Conservation (phyloP, 2,329 filamentous ascomycete species). For the Capronia epimyces region DNA sequence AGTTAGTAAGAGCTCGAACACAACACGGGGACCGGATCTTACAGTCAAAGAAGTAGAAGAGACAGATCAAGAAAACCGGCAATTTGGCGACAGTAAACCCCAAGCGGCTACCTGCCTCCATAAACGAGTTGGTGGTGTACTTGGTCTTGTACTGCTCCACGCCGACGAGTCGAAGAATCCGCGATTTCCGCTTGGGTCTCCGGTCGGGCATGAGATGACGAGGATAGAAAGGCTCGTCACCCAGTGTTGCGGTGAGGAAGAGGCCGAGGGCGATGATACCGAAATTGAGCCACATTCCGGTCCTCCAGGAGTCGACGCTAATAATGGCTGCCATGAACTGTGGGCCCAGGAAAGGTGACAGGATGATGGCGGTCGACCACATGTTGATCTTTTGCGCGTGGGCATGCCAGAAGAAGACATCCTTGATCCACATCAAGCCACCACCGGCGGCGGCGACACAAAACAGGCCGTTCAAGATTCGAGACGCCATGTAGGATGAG, state of each 20-base stretch:
- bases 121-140: constrained; percentile 38
- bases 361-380: constrained; percentile 37
- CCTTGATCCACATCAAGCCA: constrained; percentile 51
- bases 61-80: constrained; percentile 30
- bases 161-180: constrained; percentile 30
- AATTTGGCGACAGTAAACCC: constrained; percentile 36
- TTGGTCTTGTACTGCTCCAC: constrained; percentile 30
- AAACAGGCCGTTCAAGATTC: constrained; percentile 47
- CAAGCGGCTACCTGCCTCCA: constrained; percentile 39
- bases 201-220: constrained; percentile 26
- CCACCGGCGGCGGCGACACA: constrained; percentile 37
- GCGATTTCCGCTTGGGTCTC: constrained; percentile 24
- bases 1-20: constrained; percentile 31
- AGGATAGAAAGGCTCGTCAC: constrained; percentile 33
- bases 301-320: constrained; percentile 35
- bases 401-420: constrained; percentile 58
- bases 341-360: constrained; percentile 39
- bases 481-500: constrained; percentile 46
- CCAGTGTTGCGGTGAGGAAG: constrained; percentile 25
- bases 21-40: constrained; percentile 29
- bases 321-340: constrained; percentile 48
- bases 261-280: constrained; percentile 29
- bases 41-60: constrained; percentile 34
- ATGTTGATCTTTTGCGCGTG: constrained; percentile 38
- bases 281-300: constrained; percentile 32